Evolutionary conservation across 75 land plant species (phyloP).

Genomic region (Selaginella moellendorffii): DNA sequence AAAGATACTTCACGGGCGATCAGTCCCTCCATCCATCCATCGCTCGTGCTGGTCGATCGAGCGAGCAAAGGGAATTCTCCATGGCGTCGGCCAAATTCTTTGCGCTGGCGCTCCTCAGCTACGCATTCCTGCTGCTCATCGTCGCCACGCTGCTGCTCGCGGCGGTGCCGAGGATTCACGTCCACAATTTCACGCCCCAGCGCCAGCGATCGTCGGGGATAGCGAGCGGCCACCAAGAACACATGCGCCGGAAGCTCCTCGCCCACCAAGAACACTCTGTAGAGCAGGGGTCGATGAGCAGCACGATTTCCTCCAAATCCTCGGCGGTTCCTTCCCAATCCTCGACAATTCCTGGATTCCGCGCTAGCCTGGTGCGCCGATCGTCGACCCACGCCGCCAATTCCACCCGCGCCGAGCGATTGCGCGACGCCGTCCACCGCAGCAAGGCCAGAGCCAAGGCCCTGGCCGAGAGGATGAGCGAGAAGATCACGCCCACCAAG

Average conservation of each 20-base stretch:
- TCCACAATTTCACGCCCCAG: background rate
- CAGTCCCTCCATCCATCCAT: no score
- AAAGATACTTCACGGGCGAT: no score
- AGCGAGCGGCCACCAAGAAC: no score
- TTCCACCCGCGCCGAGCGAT: background rate
- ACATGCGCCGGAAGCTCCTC: no score
- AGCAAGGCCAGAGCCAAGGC: conserved; percentile 7
- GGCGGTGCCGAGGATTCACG: background rate
- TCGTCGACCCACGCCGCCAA: background rate
- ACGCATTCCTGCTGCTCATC: background rate
- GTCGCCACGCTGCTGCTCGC: background rate
- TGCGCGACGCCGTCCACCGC: background rate
- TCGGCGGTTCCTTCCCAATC: no score
- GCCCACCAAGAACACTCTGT: no score
- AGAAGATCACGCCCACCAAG: background rate
- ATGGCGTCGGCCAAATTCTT: background rate
- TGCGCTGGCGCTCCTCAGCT: background rate
- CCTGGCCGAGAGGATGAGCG: background rate
- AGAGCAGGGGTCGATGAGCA: no score
- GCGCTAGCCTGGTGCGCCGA: background rate
- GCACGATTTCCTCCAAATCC: no score
- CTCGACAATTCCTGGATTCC: no score
- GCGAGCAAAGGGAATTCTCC: no score
- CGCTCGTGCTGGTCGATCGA: no score
- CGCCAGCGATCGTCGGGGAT: no score